Conservation (phyloP, 768 basidiomycete genomes). For the Roridomyces roridus region DNA sequence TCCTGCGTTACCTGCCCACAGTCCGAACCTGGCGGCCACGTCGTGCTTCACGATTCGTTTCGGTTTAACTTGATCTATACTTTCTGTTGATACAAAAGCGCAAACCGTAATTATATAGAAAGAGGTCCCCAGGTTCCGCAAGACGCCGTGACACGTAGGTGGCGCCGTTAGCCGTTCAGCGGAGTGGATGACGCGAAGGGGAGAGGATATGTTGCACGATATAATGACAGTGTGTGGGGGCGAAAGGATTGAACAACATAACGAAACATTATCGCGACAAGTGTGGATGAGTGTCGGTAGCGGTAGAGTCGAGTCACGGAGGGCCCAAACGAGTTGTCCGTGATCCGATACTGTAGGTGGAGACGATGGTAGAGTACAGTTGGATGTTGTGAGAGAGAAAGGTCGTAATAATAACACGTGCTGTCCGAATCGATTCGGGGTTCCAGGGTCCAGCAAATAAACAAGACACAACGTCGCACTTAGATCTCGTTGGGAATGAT, state of each 20-base stretch:
- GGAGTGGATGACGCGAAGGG: neutral
- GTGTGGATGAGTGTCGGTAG: neutral
- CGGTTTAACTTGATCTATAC: constrained; percentile 18
- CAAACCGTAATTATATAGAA: constrained; percentile 25
- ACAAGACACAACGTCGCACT: constrained; percentile 33
- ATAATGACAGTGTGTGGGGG: neutral
- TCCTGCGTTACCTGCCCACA: too few relatives aligned
- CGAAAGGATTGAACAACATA: neutral
- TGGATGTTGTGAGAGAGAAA: constrained; percentile 25
- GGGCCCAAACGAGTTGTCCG: constrained; percentile 17
- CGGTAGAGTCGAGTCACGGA: neutral
- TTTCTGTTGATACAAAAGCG: constrained; percentile 24
- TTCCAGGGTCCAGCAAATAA: constrained; percentile 27
- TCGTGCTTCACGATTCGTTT: too few relatives aligned
- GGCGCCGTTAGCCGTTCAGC: constrained; percentile 14
- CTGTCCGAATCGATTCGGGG: constrained; percentile 27
- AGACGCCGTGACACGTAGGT: neutral
- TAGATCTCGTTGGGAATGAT: constrained; percentile 74
- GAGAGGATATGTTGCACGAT: neutral
- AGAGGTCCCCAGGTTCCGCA: constrained; percentile 11
- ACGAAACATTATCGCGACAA: neutral
- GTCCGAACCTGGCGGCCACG: too few relatives aligned
- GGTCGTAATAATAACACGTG: constrained; percentile 31
- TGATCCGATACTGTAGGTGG: constrained; percentile 25
- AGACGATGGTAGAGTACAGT: constrained; percentile 28